phyloP scores from a whole-genome alignment of 2,329 filamentous ascomycete genomes.

The Leptographium wingfieldii region DNA sequence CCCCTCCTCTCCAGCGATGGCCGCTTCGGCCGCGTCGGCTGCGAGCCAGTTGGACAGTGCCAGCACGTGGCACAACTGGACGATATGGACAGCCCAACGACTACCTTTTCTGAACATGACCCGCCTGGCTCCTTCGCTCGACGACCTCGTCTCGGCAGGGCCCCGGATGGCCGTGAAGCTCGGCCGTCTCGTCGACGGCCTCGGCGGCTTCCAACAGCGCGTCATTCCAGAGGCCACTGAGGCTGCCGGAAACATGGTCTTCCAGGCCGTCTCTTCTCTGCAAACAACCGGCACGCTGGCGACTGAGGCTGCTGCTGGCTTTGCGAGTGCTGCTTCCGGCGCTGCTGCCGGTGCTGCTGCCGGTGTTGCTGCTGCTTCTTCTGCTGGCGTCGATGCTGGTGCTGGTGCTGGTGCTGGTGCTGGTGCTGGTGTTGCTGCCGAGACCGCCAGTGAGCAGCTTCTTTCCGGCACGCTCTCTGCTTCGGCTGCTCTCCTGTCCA shows the following conservation, averaged over 20 bases:
- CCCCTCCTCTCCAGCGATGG: conserved; percentile 8
- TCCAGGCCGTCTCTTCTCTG: conserved; percentile 15
- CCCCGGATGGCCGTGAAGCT: conserved; percentile 59
- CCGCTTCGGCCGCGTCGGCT: conserved; percentile 12
- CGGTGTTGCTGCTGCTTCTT: conserved; percentile 9
- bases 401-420: conserved; percentile 15
- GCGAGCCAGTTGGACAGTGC: conserved; percentile 24
- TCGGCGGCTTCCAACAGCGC: conserved; percentile 28
- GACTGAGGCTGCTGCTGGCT: conserved; percentile 18
- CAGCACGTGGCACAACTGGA: conserved; percentile 39
- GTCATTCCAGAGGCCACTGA: conserved; percentile 46
- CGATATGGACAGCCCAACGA: conserved; percentile 37
- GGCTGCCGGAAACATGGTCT: conserved; percentile 20
- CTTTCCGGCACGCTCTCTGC: conserved; percentile 18
- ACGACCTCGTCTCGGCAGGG: conserved; percentile 55
- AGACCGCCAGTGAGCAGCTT: conserved; percentile 25
- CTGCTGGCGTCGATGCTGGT: conserved; percentile 10
- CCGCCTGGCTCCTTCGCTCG: conserved; percentile 49
- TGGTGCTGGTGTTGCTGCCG: conserved; percentile 1
- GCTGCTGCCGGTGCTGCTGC: conserved; percentile 16
- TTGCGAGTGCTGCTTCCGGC: background rate
- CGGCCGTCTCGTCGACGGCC: conserved; percentile 50
- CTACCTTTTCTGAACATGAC: conserved; percentile 30
- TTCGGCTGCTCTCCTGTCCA: conserved; percentile 35
- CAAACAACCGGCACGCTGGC: conserved; percentile 30